Conservation (phyloP, 345 rosid genomes). For the Rhodamnia argentea region DNA sequence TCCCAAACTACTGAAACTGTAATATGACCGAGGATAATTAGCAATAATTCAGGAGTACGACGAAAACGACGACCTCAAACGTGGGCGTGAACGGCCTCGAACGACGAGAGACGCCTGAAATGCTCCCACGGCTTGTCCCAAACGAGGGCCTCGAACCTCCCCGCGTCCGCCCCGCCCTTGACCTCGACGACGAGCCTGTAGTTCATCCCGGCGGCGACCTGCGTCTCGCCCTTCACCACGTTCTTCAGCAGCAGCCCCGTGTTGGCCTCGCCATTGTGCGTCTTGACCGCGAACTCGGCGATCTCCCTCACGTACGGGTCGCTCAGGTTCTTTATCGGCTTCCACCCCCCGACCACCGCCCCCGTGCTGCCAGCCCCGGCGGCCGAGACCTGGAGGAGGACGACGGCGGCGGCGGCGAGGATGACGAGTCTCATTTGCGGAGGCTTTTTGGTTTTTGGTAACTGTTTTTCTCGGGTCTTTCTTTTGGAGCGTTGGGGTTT, state of each 20-base stretch:
- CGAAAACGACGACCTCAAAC: neutral
- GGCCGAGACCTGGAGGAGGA: constrained; percentile 1
- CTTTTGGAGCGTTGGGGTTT: neutral
- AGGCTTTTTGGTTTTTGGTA: neutral
- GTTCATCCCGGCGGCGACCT: constrained; percentile 42
- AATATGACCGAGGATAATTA: neutral
- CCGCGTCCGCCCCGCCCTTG: neutral
- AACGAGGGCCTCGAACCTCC: constrained; percentile 32
- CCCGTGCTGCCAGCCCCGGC: neutral
- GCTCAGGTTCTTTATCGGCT: constrained; percentile 27
- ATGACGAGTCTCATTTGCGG: neutral
- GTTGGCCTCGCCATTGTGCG: constrained; percentile 12
- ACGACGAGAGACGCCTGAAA: neutral
- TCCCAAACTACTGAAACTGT: neutral
- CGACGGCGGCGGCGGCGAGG: neutral
- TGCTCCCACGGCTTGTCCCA: constrained; percentile 41
- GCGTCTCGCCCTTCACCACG: constrained; percentile 35
- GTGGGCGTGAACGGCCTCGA: neutral
- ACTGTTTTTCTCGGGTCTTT: neutral
- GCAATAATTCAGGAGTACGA: neutral
- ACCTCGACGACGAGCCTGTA: constrained; percentile 31
- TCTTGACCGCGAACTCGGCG: constrained; percentile 37
- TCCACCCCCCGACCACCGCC: constrained; percentile 30
- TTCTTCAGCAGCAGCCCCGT: constrained; percentile 9
- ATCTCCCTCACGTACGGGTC: constrained; percentile 39